Evolutionary conservation across 371 early-diverging fungal genomes (phyloP).

Genomic region (Mortierella sp.): DNA sequence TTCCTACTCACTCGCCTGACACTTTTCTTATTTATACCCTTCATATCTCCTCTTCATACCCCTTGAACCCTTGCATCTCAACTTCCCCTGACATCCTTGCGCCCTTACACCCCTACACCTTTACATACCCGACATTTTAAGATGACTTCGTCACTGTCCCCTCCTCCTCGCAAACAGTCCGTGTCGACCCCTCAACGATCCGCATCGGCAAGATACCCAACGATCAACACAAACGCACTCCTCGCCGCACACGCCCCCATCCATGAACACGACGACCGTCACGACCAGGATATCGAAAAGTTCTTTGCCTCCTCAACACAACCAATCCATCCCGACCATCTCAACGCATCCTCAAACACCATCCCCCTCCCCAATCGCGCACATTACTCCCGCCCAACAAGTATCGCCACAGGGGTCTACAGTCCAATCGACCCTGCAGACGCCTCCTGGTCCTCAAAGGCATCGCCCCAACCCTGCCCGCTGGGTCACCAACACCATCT

Average conservation of each 20-base stretch:
- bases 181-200: slow-evolving; percentile 11
- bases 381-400: slow-evolving; percentile 22
- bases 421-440: slow-evolving; percentile 15
- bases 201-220: slow-evolving; percentile 22
- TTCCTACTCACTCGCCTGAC: neutral
- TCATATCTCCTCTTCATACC: neutral
- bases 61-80: neutral
- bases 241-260: neutral
- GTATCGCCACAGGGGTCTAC: slow-evolving; percentile 27
- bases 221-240: slow-evolving; percentile 31
- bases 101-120: neutral
- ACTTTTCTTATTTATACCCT: no score
- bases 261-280: slow-evolving; percentile 11
- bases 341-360: slow-evolving; percentile 2
- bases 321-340: slow-evolving; percentile 9
- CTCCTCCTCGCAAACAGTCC: slow-evolving; percentile 38
- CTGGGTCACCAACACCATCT: neutral
- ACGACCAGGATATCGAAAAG: slow-evolving; percentile 29
- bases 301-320: slow-evolving; percentile 18
- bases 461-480: slow-evolving; percentile 2
- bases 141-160: slow-evolving; percentile 23
- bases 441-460: slow-evolving; percentile 4
- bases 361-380: slow-evolving; percentile 5
- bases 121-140: neutral
- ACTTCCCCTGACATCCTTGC: neutral